Evolutionary conservation across 305 asterid genomes (phyloP), one percentile per base, ranked within the genome.

Genomic region (Caryopteris hybrid): DNA sequence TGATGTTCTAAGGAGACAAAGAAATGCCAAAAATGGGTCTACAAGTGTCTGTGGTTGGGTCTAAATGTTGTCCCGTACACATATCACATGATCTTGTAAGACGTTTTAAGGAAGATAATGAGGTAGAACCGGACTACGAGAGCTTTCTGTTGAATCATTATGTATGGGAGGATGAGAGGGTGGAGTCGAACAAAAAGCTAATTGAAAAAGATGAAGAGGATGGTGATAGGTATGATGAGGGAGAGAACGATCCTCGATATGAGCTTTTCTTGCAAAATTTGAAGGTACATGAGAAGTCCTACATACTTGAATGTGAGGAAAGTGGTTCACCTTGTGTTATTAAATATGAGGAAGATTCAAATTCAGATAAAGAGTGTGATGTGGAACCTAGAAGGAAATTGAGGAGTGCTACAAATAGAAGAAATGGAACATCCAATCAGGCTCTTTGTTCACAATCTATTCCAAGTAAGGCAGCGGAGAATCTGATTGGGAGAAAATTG

Each of bases 241-340:
- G 45, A 46, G 62, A 65, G 16, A 39, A 8, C 46, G 88, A 79
- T 66, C 81, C 80, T 67, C 38, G 46, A 0, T 66, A 59, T 47
- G 38, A 25, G 59, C 16, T 12, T 61, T 54, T 81, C 68, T 62
- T 81, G 13, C 10, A 39, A 17, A 5, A 38, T 4, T 18, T 79
- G 56, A 69, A 66, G 71, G 42, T 6, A 20, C 9, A 77, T 17
- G 81, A 8, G 20, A 74, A 72, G 5, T 69, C 78, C 1, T 83
- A 69, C 66, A 36, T 36, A 2, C 21, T 74, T 58, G 66, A 54
- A 56, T 25, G 10, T 11, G 55, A 47, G 50, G 43, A 7, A 58
- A 61, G 59, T 45, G 69, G 75, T 12, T 8, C 9, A 20, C n/a
- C 42, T 10, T 6, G 3, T 48, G 39, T 16, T 38, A 8, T 74